A percentile compares a stretch with the other conserved stretches of the same genome.
Conservation (phyloP, 2,329 filamentous ascomycete species). For the Cercospora sojina region DNA sequence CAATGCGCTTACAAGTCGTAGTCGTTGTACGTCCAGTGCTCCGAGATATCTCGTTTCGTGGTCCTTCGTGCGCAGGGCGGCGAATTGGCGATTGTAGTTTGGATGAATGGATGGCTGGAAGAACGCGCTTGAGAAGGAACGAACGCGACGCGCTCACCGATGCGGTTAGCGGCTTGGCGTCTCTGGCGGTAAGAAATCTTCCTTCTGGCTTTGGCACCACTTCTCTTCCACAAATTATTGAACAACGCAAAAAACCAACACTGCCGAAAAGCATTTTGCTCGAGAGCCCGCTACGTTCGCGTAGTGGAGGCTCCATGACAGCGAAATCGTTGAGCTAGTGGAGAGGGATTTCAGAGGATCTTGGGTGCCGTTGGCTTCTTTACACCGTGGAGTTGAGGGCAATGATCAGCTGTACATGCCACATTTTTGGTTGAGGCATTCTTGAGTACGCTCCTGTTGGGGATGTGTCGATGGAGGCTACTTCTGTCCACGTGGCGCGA, state of each 20-base stretch:
- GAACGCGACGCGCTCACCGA: conserved; percentile 9
- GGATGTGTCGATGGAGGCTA: not conserved
- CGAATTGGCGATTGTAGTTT: not conserved
- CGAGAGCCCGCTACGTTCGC: conserved; percentile 38
- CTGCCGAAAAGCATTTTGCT: conserved; percentile 44
- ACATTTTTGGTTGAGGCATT: not conserved
- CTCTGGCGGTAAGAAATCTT: conserved; percentile 13
- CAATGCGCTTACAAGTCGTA: not conserved
- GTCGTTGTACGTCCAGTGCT: not conserved
- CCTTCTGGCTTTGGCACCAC: conserved; percentile 1
- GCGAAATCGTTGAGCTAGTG: conserved; percentile 43
- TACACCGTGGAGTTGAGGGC: conserved; percentile 39
- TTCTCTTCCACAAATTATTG: conserved; percentile 33
- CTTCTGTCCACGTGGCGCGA: not conserved
- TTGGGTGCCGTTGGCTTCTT: conserved; percentile 42
- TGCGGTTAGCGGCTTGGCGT: not conserved
- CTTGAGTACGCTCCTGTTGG: not conserved
- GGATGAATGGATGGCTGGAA: not conserved
- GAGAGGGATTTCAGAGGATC: conserved; percentile 40
- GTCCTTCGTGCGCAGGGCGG: not conserved
- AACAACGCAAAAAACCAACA: conserved; percentile 41
- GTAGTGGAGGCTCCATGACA: conserved; percentile 42
- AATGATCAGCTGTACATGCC: conserved; percentile 42
- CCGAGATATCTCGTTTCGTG: not conserved
- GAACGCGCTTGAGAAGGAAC: conserved; percentile 1